Base-by-base conservation (phyloP, 306 rosid genomes). In the Sophora flavescens region DNA sequence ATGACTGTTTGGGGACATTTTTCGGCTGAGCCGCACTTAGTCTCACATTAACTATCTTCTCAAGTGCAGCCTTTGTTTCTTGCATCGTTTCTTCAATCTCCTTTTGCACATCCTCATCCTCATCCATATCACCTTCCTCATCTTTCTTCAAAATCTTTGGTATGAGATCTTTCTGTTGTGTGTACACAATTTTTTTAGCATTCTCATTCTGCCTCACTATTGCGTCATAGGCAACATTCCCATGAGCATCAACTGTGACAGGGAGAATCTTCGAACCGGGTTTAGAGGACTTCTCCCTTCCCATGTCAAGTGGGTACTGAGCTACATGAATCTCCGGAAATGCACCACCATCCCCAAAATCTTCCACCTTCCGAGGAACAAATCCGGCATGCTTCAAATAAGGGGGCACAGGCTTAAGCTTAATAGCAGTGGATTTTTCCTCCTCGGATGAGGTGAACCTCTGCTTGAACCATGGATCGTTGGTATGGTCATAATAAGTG, bases 401-500 rank as follows among this genome's bases (percentile, higher is more conserved):
- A 7, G 96, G 88, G 1, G 89, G 98, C 18, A 90, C 96, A 0
- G 82, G 88, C 63, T 89, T 91, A 0, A 71, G 86, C 65, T 85
- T 86, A 18, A 82, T 22, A 9, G 78, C 84, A 13, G 85, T 62
- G 18, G 89, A 22, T 71, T 79, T 86, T 36, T 91, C 93, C 17
- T 85, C 89, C 72, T 87, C 93, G 0, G 93, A 72, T 10, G 91
- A 36, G 59, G 87, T 82, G 79, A 90, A 94, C 13, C 96, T 72
- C 80, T 91, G 90, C 85, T 86, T 90, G 86, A 94, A 94, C 96
- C 97, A 94, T n/a, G 95, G 93, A 76, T 94, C 98, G 68, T 83
- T 91, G 36, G 85, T 86, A 76, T 91, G 95, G 75, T 91, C 97
- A 62, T 93, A 93, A 32, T 80, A 87, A 5, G 93, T 56, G 10